Evolutionary conservation across 176 grass and related monocot genomes (phyloP), one percentile per base, ranked within the genome.

Genomic region (Aechmea fasciata): DNA sequence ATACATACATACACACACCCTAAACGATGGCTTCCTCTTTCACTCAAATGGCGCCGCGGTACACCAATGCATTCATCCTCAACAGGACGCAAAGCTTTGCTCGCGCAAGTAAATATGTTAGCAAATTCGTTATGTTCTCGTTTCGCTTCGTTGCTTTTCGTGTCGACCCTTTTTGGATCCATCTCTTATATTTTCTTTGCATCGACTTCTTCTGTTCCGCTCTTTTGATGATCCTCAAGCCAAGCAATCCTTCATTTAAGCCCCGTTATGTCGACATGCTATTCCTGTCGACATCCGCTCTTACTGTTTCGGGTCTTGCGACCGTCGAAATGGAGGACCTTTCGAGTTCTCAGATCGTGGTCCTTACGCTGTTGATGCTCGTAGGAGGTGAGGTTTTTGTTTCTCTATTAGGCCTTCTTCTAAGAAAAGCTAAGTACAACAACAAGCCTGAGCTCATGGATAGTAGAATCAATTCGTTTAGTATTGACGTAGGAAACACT

Each of bases 341-440:
- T 29, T 96, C 92, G 7, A 64, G 64, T 68, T 65, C 75, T 19
- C 92, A 96, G 18, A 61, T 89, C 18, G 57, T 81, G 1, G 76
- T 91, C 48, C 79, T 85, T 11, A 73, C 66, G 6, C 51, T 91
- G 52, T 75, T 91, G 68, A 91, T 96, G 92, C 73, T 96, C 14
- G 11, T 83, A 10, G 88, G 92, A n/a, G 90, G 92, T 53, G 83
- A 96, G 26, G 66, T 85, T 63, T 91, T 96, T 62, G 55, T 91
- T 52, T 83, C 78, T 49, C 65, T 89, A 41, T 48, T 91, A 29
- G 68, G 63, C 3, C 85, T 92, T 23, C 28, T 76, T 5, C 72
- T 79, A 18, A 33, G 41, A 11, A 24, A 15, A 48, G 19, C 7
- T 54, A 67, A 79, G 70, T 33, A 33, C 29, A 20, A 23, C 11